Conservation (phyloP, 192 early-diverging fungal species). For the Linnemannia zychae region DNA sequence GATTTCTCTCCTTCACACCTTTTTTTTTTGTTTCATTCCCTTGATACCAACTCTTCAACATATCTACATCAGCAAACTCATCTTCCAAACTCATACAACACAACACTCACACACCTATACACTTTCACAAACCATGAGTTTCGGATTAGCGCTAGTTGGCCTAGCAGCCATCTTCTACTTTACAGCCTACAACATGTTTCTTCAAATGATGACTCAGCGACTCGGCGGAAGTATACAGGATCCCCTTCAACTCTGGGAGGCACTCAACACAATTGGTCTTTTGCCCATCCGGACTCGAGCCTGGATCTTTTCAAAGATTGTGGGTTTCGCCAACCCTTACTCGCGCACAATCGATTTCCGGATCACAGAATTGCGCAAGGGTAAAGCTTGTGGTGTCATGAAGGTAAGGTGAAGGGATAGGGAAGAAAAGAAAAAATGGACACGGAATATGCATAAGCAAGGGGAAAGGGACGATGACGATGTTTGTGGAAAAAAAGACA, state of each 20-base stretch:
- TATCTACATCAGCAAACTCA: neutral
- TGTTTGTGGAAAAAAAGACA: neutral
- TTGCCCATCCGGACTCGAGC: constrained; percentile 58
- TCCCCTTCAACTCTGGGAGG: constrained; percentile 63
- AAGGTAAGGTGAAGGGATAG: constrained; percentile 44
- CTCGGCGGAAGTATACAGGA: constrained; percentile 30
- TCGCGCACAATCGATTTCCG: constrained; percentile 63
- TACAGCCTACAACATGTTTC: constrained; percentile 1
- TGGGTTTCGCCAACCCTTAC: constrained; percentile 63
- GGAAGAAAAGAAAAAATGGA: neutral
- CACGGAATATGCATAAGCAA: neutral
- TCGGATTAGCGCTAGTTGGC: constrained; percentile 18
- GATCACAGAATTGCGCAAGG: constrained; percentile 64
- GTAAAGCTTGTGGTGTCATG: constrained; percentile 64
- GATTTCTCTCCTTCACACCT: neutral
- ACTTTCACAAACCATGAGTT: constrained; percentile 16
- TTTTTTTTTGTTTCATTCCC: neutral
- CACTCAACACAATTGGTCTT: constrained; percentile 50
- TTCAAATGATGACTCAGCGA: constrained; percentile 34
- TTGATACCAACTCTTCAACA: neutral
- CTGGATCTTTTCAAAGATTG: constrained; percentile 61
- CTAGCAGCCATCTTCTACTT: constrained; percentile 12
- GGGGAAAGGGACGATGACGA: neutral
- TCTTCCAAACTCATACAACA: neutral
- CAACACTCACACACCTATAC: neutral